Conservation (phyloP, 805 yeast species). For the Ogataea methanolica region DNA sequence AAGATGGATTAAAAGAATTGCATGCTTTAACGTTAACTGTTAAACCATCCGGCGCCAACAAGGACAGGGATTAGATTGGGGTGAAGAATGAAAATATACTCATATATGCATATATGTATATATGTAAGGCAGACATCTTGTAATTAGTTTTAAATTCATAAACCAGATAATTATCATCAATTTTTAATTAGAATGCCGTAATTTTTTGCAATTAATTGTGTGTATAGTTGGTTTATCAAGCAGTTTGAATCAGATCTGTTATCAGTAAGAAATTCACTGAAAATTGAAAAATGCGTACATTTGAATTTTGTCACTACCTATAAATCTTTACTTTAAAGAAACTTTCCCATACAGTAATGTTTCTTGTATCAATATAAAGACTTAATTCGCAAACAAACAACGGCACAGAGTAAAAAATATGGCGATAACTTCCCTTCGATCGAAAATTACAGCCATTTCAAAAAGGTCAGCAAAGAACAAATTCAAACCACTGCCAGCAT, state of each 20-base stretch:
- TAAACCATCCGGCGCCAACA: slow-evolving; percentile 16
- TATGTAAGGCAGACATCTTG: background rate
- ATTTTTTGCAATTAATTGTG: too few relatives aligned
- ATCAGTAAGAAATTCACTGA: background rate
- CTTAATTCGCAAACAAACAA: too few relatives aligned
- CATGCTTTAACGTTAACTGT: slow-evolving; percentile 17
- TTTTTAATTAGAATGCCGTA: too few relatives aligned
- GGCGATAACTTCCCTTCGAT: background rate
- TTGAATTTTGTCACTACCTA: too few relatives aligned
- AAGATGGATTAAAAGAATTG: slow-evolving; percentile 15
- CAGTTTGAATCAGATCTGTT: background rate
- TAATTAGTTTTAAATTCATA: background rate
- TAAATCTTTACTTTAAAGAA: too few relatives aligned
- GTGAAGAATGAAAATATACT: background rate
- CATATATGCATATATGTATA: background rate
- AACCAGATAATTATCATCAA: too few relatives aligned
- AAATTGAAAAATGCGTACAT: too few relatives aligned
- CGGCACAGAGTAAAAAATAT: background rate
- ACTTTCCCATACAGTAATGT: too few relatives aligned
- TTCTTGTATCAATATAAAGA: too few relatives aligned
- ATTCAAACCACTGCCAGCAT: background rate
- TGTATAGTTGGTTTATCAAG: too few relatives aligned
- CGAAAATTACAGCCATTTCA: too few relatives aligned
- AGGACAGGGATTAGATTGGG: background rate
- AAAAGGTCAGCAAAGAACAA: background rate